These are phyloP conservation scores for Yueomyces sp. DNA, from an alignment of 805 yeast species.

Conservation along the genomic window DNA sequence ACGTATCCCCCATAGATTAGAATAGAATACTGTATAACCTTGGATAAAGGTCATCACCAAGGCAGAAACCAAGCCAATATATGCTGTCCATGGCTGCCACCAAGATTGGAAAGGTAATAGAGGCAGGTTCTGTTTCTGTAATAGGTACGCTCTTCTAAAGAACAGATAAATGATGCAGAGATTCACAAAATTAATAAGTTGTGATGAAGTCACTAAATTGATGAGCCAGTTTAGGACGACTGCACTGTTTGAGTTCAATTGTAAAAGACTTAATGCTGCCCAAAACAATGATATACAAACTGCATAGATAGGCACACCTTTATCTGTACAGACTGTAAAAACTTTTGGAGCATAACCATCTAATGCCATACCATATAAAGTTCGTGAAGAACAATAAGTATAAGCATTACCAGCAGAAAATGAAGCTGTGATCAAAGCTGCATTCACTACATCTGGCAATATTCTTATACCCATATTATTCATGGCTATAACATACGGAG, in stretches of 20 bases:
- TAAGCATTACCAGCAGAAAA: conserved; percentile 79
- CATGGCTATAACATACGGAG: conserved; percentile 82
- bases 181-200: conserved; percentile 44
- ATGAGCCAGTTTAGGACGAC: conserved; percentile 62
- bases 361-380: conserved; percentile 55
- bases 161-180: conserved; percentile 47
- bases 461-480: conserved; percentile 48
- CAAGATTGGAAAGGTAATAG: conserved; percentile 37
- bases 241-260: conserved; percentile 43
- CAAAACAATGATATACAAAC: conserved; percentile 40
- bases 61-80: conserved; percentile 33
- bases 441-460: conserved; percentile 70
- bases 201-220: conserved; percentile 58
- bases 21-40: conserved; percentile 61
- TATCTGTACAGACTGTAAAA: conserved; percentile 45
- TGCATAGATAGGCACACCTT: conserved; percentile 59
- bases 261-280: conserved; percentile 54
- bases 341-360: conserved; percentile 63
- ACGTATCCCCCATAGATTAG: conserved; percentile 49
- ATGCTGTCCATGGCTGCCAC: conserved; percentile 48
- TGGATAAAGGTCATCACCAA: conserved; percentile 41
- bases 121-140: conserved; percentile 33
- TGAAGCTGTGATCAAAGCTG: conserved; percentile 57
- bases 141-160: conserved; percentile 45
- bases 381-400: conserved; percentile 57